A percentile compares a stretch with the other conserved stretches of the same genome.
These are phyloP conservation scores for Heritiera fomes DNA, from an alignment of 345 rosid species.

Conservation along the genomic window DNA sequence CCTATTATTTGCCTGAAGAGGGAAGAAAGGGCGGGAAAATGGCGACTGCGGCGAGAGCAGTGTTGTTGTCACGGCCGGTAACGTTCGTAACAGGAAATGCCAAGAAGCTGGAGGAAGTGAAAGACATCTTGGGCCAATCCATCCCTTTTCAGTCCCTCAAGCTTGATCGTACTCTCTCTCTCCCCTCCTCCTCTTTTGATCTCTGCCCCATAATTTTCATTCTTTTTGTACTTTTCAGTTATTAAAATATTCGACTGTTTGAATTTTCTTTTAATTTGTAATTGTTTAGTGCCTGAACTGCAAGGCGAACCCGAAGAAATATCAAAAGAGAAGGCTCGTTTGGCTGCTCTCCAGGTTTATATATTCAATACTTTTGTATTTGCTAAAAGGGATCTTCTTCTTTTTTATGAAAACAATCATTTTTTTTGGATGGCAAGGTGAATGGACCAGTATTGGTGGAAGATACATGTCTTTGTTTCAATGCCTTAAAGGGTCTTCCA, in stretches of 20 bases:
- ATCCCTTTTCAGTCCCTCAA: conserved; percentile 88
- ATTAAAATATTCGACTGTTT: background rate
- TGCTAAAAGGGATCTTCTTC: background rate
- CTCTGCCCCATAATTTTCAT: too few relatives aligned
- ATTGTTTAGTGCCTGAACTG: conserved; percentile 67
- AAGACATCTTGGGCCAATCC: conserved; percentile 73
- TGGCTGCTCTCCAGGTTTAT: conserved; percentile 76
- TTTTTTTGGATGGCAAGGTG: conserved; percentile 48
- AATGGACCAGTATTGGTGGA: conserved; percentile 92
- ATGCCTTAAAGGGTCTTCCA: conserved; percentile 91
- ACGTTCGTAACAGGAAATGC: conserved; percentile 94
- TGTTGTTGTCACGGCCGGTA: conserved; percentile 67
- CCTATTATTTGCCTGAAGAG: too few relatives aligned
- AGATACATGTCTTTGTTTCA: conserved; percentile 95
- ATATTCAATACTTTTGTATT: background rate
- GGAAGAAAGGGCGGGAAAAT: too few relatives aligned
- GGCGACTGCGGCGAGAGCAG: conserved; percentile 44
- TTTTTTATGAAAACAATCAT: background rate
- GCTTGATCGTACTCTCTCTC: conserved; percentile 56
- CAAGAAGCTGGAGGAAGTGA: conserved; percentile 94
- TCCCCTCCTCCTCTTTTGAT: too few relatives aligned
- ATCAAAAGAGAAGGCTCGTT: conserved; percentile 88
- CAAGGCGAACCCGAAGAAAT: conserved; percentile 91
- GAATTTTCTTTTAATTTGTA: background rate
- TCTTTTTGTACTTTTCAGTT: background rate